Evolutionary conservation across 78 protist species (phyloP).

Genomic region (Dictyostelium firmibasis): DNA sequence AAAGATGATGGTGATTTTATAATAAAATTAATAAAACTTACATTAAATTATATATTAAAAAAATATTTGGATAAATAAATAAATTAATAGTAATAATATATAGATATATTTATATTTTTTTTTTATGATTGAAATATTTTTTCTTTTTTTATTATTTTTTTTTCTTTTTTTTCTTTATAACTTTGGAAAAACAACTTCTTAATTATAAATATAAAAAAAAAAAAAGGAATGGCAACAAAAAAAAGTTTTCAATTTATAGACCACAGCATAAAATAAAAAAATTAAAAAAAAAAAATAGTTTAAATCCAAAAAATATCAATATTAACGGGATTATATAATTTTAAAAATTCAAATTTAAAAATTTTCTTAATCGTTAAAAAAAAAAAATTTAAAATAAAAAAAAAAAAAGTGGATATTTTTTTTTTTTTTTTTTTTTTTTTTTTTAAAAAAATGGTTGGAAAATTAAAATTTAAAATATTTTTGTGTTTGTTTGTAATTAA

Average conservation of each 20-base stretch:
- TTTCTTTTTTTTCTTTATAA: too few relatives aligned
- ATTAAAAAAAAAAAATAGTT: background rate
- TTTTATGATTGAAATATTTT: too few relatives aligned
- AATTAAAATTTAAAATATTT: too few relatives aligned
- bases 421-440: too few relatives aligned
- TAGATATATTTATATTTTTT: background rate
- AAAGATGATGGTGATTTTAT: background rate
- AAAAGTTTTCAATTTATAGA: background rate
- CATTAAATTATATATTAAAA: background rate
- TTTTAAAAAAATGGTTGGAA: background rate
- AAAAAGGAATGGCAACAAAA: background rate
- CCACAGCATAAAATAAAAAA: background rate
- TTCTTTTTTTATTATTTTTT: too few relatives aligned
- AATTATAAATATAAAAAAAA: too few relatives aligned
- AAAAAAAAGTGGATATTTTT: too few relatives aligned
- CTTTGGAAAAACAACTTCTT: background rate
- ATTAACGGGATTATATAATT: background rate
- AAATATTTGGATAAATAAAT: too few relatives aligned
- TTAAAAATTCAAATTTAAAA: background rate
- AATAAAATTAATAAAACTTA: background rate
- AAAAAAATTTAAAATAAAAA: too few relatives aligned
- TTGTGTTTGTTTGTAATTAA: too few relatives aligned
- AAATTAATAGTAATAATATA: background rate
- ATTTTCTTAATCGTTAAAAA: background rate
- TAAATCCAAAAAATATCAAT: background rate